Evolutionary conservation across 1,284 basidiomycete genomes (phyloP).

Genomic region (Marasmius sp.): DNA sequence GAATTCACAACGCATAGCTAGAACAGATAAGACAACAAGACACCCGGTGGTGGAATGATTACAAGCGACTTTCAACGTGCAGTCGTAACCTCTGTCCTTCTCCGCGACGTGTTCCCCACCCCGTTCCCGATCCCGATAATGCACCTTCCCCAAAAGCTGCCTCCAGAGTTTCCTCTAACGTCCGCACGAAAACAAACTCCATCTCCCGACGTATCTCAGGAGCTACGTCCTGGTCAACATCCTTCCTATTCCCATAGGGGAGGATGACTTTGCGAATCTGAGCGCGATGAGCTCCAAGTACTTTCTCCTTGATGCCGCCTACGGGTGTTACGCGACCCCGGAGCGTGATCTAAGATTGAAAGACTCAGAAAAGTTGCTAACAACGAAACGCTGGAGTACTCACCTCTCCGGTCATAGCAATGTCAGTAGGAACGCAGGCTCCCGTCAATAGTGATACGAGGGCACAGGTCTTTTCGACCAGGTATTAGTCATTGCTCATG

Average conservation of each 20-base stretch:
- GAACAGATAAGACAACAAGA: neutral
- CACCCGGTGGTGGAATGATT: neutral
- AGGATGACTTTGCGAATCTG: constrained; percentile 80
- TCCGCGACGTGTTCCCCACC: constrained; percentile 5
- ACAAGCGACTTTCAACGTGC: constrained; percentile 10
- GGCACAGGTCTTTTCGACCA: constrained; percentile 63
- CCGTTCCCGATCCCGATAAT: neutral
- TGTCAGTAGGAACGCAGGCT: constrained; percentile 63
- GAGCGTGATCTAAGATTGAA: constrained; percentile 59
- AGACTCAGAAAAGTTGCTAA: no score
- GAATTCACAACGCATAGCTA: neutral
- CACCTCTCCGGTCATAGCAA: constrained; percentile 86
- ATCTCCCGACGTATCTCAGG: constrained; percentile 68
- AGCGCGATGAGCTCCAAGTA: constrained; percentile 83
- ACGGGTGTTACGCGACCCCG: constrained; percentile 79
- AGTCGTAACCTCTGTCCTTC: neutral
- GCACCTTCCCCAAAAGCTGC: constrained; percentile 75
- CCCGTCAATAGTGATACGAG: constrained; percentile 83
- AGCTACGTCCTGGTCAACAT: constrained; percentile 83
- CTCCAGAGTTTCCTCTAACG: constrained; percentile 76
- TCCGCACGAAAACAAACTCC: constrained; percentile 79
- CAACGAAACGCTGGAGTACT: constrained; percentile 10
- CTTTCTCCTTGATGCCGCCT: constrained; percentile 82
- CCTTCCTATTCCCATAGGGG: constrained; percentile 81
- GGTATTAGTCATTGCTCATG: constrained; percentile 2